Percentiles rank a stretch among this genome's conserved stretches.
These are phyloP conservation scores for Moringa oleifera DNA, from an alignment of 345 rosid species.

Conservation along the genomic window DNA sequence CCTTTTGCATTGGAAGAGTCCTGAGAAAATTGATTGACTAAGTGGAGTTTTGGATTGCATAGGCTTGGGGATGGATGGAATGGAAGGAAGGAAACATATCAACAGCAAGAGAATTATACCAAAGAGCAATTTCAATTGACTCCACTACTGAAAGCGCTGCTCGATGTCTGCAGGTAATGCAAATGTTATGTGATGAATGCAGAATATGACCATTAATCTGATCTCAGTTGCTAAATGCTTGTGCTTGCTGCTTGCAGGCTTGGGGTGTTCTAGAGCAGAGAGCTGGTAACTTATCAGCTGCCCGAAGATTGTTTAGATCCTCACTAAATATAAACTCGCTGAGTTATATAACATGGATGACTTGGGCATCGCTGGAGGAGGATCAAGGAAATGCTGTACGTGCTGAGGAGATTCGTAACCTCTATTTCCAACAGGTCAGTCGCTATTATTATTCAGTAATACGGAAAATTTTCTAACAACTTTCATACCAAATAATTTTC, in stretches of 20 bases:
- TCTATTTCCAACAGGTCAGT: conserved; percentile 91
- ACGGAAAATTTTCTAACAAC: neutral
- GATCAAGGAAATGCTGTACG: conserved; percentile 87
- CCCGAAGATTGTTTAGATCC: conserved; percentile 83
- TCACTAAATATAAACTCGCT: conserved; percentile 78
- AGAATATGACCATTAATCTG: neutral
- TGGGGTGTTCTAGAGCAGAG: conserved; percentile 98
- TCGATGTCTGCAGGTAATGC: conserved; percentile 79
- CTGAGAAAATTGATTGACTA: neutral
- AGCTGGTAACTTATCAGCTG: conserved; percentile 77
- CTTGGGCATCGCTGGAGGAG: conserved; percentile 96
- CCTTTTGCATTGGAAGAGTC: neutral
- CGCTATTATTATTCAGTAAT: neutral
- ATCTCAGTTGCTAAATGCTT: neutral
- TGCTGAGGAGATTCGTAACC: conserved; percentile 91
- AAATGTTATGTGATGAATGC: neutral
- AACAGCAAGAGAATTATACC: conserved; percentile 77
- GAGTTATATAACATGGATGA: conserved; percentile 96
- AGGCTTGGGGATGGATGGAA: conserved; percentile 99
- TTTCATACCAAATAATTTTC: neutral
- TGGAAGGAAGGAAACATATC: conserved; percentile 93
- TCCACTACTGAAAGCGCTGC: conserved; percentile 81
- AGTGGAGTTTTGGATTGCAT: conserved; percentile 16
- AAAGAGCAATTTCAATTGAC: conserved; percentile 68
- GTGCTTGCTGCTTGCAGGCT: conserved; percentile 38